Evolutionary conservation across 495 filamentous ascomycete species (phyloP).

Genomic region (Penicillium alfredii): DNA sequence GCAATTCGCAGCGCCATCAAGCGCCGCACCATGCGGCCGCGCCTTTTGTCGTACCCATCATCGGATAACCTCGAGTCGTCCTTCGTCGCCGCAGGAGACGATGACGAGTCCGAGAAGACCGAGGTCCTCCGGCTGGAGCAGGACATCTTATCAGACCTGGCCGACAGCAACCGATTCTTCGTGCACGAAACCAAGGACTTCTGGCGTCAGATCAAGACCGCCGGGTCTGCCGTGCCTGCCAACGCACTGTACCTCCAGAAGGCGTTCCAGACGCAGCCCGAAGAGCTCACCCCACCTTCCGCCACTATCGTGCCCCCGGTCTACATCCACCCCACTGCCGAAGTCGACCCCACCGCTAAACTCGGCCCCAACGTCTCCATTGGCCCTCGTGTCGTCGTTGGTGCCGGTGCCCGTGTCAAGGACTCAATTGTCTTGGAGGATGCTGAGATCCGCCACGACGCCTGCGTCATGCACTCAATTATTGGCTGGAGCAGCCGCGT

Average conservation of each 20-base stretch:
- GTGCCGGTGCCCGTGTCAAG: conserved; percentile 86
- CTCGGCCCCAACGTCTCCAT: conserved; percentile 96
- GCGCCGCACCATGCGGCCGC: conserved; percentile 85
- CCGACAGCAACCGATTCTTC: conserved; percentile 97
- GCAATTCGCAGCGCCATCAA: conserved; percentile 94
- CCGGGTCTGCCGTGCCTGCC: conserved; percentile 92
- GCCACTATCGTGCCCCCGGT: conserved; percentile 90
- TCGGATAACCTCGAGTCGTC: conserved; percentile 85
- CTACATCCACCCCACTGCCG: conserved; percentile 93
- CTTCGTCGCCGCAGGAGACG: conserved; percentile 58
- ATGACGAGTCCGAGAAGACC: conserved; percentile 70
- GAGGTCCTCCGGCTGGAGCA: conserved; percentile 95
- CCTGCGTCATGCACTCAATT: conserved; percentile 92
- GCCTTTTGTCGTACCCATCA: conserved; percentile 88
- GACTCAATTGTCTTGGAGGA: conserved; percentile 96
- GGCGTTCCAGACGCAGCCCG: conserved; percentile 76
- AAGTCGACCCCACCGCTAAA: conserved; percentile 91
- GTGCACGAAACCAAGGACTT: conserved; percentile 99
- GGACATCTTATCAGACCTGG: conserved; percentile 93
- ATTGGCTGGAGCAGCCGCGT: conserved; percentile 96
- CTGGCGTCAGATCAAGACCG: conserved; percentile 99
- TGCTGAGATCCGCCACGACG: conserved; percentile 92
- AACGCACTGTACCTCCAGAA: conserved; percentile 97
- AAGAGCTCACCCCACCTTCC: conserved; percentile 77
- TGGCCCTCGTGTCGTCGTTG: conserved; percentile 77